phyloP scores from a whole-genome alignment of 2,329 filamentous ascomycete genomes.

The Dactylonectria estremocensis region DNA sequence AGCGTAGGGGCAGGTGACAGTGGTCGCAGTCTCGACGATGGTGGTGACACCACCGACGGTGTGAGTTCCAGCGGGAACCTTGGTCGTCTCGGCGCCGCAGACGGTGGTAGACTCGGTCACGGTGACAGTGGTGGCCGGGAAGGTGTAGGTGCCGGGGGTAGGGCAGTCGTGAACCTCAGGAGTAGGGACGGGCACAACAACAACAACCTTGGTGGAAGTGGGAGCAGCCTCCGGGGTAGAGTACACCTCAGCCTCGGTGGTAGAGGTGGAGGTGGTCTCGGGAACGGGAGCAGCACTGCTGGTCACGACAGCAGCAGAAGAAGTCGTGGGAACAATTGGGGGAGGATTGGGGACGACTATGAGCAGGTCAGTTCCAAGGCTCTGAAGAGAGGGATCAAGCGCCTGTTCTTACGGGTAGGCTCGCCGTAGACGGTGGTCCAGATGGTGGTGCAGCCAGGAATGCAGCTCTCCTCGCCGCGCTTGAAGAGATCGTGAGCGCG shows the following conservation, averaged over 20 bases:
- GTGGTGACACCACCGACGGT: conserved; percentile 82
- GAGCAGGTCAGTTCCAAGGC: conserved; percentile 34
- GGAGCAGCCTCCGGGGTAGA: conserved; percentile 27
- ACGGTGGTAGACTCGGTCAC: conserved; percentile 78
- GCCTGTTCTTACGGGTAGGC: conserved; percentile 70
- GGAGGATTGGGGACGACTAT: conserved; percentile 59
- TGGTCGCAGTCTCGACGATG: conserved; percentile 76
- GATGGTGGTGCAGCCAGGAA: conserved; percentile 79
- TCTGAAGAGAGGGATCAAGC: background rate
- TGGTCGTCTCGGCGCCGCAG: conserved; percentile 73
- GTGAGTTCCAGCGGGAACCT: conserved; percentile 75
- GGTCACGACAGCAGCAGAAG: conserved; percentile 19
- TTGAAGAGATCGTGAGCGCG: conserved; percentile 75
- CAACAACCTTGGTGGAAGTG: conserved; percentile 55
- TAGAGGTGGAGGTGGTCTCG: conserved; percentile 22
- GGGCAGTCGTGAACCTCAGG: conserved; percentile 69
- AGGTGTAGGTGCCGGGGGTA: conserved; percentile 81
- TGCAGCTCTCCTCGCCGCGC: conserved; percentile 67
- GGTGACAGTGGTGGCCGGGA: conserved; percentile 80
- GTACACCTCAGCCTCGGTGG: conserved; percentile 50
- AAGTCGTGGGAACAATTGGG: conserved; percentile 35
- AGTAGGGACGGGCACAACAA: conserved; percentile 66
- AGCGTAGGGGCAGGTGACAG: conserved; percentile 79
- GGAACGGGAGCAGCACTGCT: conserved; percentile 45
- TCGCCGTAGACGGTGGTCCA: conserved; percentile 80